Evolutionary conservation across 2,329 filamentous ascomycete species (phyloP), one percentile per base, ranked within the genome.

Genomic region (Drechslerella dactyloides): DNA sequence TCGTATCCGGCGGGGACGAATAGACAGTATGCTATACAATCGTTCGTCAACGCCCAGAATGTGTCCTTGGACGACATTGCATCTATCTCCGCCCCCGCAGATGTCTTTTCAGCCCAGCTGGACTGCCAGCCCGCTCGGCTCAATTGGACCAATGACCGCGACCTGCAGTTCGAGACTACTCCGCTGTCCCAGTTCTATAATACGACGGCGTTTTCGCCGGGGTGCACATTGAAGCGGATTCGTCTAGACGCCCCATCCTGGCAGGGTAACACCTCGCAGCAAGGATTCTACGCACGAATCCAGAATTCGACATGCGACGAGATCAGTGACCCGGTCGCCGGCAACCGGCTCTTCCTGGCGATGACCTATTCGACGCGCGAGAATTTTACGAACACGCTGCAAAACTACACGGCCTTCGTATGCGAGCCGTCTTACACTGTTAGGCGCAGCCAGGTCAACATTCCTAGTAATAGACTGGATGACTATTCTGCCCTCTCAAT

Each of bases 1-100:
- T 52, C 58, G n/a, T 74, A 64, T 24, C 70, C 70, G 1, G 64
- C 64, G n/a, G 70, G 70, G n/a, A 74, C 70, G 15, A 74, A 52
- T 17, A 54, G n/a, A 17, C 24, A 58, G 23, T 65, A 37, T 19
- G 64, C 70, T 5, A 50, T 69, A 7, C 70, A 74, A 35, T 60
- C 48, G 4, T 62, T 74, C 6, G 23, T 40, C 2, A 72, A 65
- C 30, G 50, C 46, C 27, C 35, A 17, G 1, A 65, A 72, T 17
- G 42, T 37, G n/a, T 44, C 68, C 1, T 19, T 72, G 21, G 60
- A 57, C 10, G 62, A 61, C 48, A 53, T 72, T 35, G 56, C 68
- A 3, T 56, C 68, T 6, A 56, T 72, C n/a, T 72, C 68, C 3
- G 35, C 60, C 10, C 48, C 60, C 0, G 68, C 44, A 3, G 60